Conservation (phyloP, 495 filamentous ascomycete genomes). For the Geoglossum glabrum region DNA sequence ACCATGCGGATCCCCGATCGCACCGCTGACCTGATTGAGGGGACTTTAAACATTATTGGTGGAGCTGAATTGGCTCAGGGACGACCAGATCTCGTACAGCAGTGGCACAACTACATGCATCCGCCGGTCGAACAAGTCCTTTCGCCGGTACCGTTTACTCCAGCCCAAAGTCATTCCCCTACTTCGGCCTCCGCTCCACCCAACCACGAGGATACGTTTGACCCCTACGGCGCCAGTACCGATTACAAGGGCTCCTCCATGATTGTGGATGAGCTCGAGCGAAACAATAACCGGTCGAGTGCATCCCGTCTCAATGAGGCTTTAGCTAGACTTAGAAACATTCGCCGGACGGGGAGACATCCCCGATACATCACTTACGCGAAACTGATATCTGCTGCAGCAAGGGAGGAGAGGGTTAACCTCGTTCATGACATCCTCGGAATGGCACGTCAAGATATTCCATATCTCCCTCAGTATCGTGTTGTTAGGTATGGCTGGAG, state of each 20-base stretch:
- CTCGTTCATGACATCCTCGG: constrained; percentile 68
- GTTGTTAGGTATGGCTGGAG: constrained; percentile 87
- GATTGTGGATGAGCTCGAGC: constrained; percentile 75
- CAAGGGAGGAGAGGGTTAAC: constrained; percentile 57
- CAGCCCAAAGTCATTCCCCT: background rate
- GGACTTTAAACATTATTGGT: constrained; percentile 24
- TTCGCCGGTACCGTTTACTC: background rate
- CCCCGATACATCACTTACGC: constrained; percentile 91
- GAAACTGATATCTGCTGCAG: constrained; percentile 79
- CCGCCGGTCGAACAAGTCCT: constrained; percentile 7
- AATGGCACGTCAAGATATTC: constrained; percentile 75
- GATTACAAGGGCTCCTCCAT: constrained; percentile 81
- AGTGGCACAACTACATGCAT: constrained; percentile 36
- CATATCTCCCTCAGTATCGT: constrained; percentile 56
- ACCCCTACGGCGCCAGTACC: constrained; percentile 73
- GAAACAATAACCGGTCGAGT: constrained; percentile 40
- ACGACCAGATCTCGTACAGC: constrained; percentile 34
- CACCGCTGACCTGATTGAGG: constrained; percentile 33
- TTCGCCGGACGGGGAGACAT: constrained; percentile 77
- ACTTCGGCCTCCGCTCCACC: constrained; percentile 13
- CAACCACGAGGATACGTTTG: constrained; percentile 54
- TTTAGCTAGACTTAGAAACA: constrained; percentile 66
- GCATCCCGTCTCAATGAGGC: constrained; percentile 60
- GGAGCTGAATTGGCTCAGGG: constrained; percentile 22
- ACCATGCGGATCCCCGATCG: constrained; percentile 28